Conservation (phyloP, 2,329 filamentous ascomycete species). For the Colletotrichum sp. region DNA sequence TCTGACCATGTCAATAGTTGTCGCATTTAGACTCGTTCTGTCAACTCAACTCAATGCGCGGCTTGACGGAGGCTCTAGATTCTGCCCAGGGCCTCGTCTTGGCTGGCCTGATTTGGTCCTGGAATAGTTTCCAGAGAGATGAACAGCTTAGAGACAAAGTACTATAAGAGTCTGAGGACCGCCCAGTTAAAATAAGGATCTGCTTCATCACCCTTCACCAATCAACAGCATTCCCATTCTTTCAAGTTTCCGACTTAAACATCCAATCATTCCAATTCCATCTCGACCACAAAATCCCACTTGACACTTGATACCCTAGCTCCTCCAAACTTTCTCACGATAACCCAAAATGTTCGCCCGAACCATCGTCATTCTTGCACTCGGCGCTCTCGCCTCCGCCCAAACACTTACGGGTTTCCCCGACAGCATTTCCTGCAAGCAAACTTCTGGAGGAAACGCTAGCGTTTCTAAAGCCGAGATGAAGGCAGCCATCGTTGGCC, state of each 20-base stretch:
- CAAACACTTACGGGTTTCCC: neutral
- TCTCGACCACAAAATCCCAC: neutral
- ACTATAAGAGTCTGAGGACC: neutral
- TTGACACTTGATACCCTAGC: neutral
- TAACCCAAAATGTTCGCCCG: neutral
- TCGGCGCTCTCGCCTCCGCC: neutral
- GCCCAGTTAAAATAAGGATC: too few species aligned
- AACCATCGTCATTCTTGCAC: neutral
- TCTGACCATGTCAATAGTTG: neutral
- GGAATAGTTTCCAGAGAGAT: neutral
- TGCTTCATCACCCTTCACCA: neutral
- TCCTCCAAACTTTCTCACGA: neutral
- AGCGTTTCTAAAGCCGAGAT: neutral
- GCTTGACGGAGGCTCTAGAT: neutral
- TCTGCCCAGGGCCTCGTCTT: neutral
- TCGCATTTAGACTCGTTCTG: neutral
- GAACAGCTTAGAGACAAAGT: neutral
- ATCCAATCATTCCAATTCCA: neutral
- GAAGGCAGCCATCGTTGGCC: neutral
- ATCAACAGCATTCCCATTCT: neutral
- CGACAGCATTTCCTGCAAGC: neutral
- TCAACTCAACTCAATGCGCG: neutral
- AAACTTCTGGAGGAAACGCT: neutral
- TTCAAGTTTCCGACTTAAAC: neutral
- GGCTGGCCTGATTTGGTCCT: neutral